These are phyloP conservation scores for Venturia pyrina DNA, from an alignment of 2,329 filamentous ascomycete genomes.

Conservation along the genomic window DNA sequence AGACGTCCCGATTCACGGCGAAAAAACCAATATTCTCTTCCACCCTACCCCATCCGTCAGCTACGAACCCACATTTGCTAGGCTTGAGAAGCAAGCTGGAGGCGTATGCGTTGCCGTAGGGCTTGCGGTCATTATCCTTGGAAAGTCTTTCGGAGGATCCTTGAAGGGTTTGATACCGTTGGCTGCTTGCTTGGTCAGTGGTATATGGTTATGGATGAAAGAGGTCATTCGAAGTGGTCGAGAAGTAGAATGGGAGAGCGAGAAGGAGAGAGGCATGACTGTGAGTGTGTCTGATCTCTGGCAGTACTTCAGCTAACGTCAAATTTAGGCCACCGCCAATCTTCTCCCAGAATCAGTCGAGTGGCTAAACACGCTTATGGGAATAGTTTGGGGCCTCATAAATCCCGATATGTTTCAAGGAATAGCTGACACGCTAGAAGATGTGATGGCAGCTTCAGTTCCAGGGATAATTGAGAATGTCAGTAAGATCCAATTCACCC, in stretches of 20 bases:
- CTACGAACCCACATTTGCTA: slow-evolving; percentile 78
- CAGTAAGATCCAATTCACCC: background rate
- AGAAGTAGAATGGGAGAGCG: slow-evolving; percentile 78
- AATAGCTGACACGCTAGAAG: slow-evolving; percentile 85
- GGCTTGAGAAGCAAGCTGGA: slow-evolving; percentile 65
- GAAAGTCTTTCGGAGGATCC: slow-evolving; percentile 68
- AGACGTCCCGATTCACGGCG: slow-evolving; percentile 89
- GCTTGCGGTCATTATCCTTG: slow-evolving; percentile 62
- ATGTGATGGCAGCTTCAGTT: slow-evolving; percentile 79
- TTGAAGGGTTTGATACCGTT: slow-evolving; percentile 69
- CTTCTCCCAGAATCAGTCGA: slow-evolving; percentile 81
- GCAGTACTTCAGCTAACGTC: background rate
- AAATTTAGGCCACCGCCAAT: slow-evolving; percentile 62
- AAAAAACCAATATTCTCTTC: slow-evolving; percentile 94
- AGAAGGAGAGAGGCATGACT: slow-evolving; percentile 73
- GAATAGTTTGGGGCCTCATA: slow-evolving; percentile 78
- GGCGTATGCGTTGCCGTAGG: slow-evolving; percentile 62
- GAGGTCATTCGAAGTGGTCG: slow-evolving; percentile 74
- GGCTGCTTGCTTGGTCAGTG: slow-evolving; percentile 60
- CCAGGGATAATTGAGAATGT: slow-evolving; percentile 89
- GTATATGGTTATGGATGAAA: slow-evolving; percentile 82
- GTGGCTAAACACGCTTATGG: slow-evolving; percentile 89
- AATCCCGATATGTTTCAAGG: slow-evolving; percentile 93
- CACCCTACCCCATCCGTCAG: slow-evolving; percentile 85
- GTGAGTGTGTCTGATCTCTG: slow-evolving; percentile 30